Conservation (phyloP, 2,329 filamentous ascomycete species). For the Neocatenulostroma microsporum region DNA sequence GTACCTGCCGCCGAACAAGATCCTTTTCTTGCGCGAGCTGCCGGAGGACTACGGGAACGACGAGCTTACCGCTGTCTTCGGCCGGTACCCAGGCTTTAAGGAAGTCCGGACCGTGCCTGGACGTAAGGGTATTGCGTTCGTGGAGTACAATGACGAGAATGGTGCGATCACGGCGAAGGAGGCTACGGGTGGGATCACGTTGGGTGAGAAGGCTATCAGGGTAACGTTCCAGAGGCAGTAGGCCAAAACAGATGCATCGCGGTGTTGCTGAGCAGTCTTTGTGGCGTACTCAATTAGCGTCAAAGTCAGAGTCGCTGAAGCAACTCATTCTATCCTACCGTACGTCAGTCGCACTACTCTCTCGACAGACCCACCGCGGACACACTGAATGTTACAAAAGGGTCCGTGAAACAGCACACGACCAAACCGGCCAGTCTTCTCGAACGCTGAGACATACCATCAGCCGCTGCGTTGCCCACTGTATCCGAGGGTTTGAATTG, state of each 20-base stretch:
- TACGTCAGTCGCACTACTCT: neutral
- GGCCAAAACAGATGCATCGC: neutral
- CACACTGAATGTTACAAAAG: too few species aligned
- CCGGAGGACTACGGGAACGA: conserved; percentile 82
- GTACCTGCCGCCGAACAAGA: conserved; percentile 95
- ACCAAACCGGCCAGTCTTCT: too few species aligned
- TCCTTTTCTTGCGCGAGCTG: conserved; percentile 85
- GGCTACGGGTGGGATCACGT: conserved; percentile 73
- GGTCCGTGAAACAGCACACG: too few species aligned
- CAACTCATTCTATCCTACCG: neutral
- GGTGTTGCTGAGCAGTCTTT: neutral
- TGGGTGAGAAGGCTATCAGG: conserved; percentile 76
- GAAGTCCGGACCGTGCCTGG: conserved; percentile 87
- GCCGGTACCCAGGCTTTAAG: conserved; percentile 84
- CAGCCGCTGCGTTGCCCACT: too few species aligned
- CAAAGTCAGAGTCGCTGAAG: neutral
- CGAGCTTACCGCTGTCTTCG: conserved; percentile 70
- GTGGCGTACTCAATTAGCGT: too few species aligned
- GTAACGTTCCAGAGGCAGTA: conserved; percentile 93
- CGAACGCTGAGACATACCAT: too few species aligned
- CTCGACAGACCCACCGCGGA: too few species aligned
- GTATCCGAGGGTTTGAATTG: too few species aligned
- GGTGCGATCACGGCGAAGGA: conserved; percentile 92
- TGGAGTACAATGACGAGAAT: conserved; percentile 87
- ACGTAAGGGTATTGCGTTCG: conserved; percentile 82